A percentile compares a stretch with the other conserved stretches of the same genome.
These are phyloP conservation scores for Colletotrichum simmondsii DNA, from an alignment of 2,329 filamentous ascomycete species.

Conservation along the genomic window DNA sequence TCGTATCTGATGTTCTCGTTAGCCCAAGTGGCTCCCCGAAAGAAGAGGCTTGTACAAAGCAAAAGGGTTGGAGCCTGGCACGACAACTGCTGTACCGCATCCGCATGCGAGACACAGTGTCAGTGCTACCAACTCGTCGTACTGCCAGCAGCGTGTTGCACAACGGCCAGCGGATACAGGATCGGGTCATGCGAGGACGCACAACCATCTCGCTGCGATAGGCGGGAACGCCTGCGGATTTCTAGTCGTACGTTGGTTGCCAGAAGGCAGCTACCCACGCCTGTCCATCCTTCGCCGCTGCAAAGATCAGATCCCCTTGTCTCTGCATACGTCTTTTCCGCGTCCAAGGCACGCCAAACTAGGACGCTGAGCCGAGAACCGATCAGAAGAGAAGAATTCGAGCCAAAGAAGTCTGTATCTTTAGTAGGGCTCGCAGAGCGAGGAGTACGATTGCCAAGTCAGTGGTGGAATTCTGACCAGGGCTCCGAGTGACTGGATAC, in stretches of 20 bases:
- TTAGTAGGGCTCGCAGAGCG: not conserved
- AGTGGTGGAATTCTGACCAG: not conserved
- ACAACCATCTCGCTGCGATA: constrained; percentile 47
- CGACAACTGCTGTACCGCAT: constrained; percentile 49
- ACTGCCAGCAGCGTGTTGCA: constrained; percentile 59
- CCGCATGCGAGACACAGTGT: constrained; percentile 46
- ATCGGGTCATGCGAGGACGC: constrained; percentile 50
- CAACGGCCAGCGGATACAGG: constrained; percentile 51
- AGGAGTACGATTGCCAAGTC: not conserved
- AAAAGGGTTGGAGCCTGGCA: constrained; percentile 42
- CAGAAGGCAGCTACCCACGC: constrained; percentile 50
- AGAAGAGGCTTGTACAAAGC: constrained; percentile 36
- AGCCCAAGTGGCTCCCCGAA: constrained; percentile 33
- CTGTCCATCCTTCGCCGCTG: constrained; percentile 12
- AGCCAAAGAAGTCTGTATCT: constrained; percentile 5
- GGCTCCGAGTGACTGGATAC: constrained; percentile 10
- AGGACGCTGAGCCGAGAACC: constrained; percentile 4
- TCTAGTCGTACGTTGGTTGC: constrained; percentile 48
- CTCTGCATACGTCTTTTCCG: constrained; percentile 2
- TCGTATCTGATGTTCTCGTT: constrained; percentile 59
- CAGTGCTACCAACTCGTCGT: constrained; percentile 49
- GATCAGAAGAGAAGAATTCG: not conserved
- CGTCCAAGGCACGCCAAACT: not conserved
- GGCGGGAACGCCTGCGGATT: constrained; percentile 42
- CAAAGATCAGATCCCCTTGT: constrained; percentile 7